phyloP scores from a whole-genome alignment of 768 basidiomycete species.

The Lactarius psammicola region DNA sequence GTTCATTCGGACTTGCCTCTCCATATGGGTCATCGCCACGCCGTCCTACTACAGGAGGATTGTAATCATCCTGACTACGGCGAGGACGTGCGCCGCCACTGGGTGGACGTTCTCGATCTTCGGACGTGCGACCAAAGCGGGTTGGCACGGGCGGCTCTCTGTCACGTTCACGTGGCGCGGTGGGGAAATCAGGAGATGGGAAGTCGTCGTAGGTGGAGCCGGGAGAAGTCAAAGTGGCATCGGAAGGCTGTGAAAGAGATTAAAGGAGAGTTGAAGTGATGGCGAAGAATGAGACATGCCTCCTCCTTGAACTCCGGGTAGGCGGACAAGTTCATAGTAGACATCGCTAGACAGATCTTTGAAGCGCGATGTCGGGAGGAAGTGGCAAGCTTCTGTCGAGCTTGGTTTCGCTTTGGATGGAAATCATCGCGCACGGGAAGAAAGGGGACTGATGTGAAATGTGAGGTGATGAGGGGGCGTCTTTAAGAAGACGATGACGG shows the following conservation, averaged over 20 bases:
- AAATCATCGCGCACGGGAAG: slow-evolving; percentile 91
- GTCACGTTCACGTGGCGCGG: slow-evolving; percentile 36
- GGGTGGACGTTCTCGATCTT: slow-evolving; percentile 19
- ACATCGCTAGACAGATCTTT: slow-evolving; percentile 96
- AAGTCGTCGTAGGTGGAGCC: slow-evolving; percentile 69
- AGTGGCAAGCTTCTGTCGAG: slow-evolving; percentile 94
- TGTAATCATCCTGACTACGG: slow-evolving; percentile 40
- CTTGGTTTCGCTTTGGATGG: slow-evolving; percentile 98
- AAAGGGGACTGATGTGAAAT: slow-evolving; percentile 63
- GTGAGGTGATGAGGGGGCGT: neutral
- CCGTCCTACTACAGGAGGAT: slow-evolving; percentile 34
- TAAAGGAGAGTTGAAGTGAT: slow-evolving; percentile 26
- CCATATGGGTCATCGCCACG: slow-evolving; percentile 22
- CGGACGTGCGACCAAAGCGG: slow-evolving; percentile 19
- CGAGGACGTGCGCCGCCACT: slow-evolving; percentile 15
- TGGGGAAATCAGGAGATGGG: slow-evolving; percentile 65
- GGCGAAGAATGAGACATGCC: slow-evolving; percentile 42
- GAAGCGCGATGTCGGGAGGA: slow-evolving; percentile 83
- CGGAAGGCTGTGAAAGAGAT: slow-evolving; percentile 33
- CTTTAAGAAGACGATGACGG: slow-evolving; percentile 27
- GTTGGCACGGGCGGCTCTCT: slow-evolving; percentile 7
- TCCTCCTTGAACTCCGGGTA: slow-evolving; percentile 96
- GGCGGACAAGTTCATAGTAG: slow-evolving; percentile 85
- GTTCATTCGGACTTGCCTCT: slow-evolving; percentile 15
- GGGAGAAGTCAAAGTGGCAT: slow-evolving; percentile 45